Base-by-base conservation (phyloP, 176 grass and related monocot species). In the Aegilops sharonensis region DNA sequence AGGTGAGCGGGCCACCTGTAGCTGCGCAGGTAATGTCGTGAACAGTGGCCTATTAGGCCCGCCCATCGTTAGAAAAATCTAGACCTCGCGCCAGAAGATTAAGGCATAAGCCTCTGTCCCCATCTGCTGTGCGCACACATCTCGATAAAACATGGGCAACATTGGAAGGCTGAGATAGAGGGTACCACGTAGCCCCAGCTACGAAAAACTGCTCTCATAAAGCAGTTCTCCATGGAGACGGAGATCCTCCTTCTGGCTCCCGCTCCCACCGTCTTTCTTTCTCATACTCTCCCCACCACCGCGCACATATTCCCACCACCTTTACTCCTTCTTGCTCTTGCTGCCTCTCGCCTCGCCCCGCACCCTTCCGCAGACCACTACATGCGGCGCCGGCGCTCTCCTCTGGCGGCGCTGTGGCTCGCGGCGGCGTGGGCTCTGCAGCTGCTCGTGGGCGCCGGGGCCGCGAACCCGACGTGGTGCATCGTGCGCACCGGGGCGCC, bases 401-500 rank as follows among this genome's bases (percentile, higher is more conserved):
- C 40, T 30, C 21, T 8, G 64, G 21, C 31, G 50, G 21, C 45
- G 77, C 54, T 25, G 74, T 81, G 72, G 69, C 54, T 91, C 18
- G 63, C 62, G 21, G 31, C 10, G 17, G 17, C 30, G 14, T 21
- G 66, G n/a, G 57, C 36, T 21, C 18, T 59, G 11, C 8, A n/a
- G 54, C 15, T 27, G 32, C 9, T 84, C 1, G 78, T 6, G 8
- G n/a, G 12, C 27, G 15, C 48, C 43, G 11, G 61, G 70, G 30
- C 15, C 3, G 85, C 40, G 5, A 50, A 4, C 59, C 66, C 81
- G 29, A 32, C 89, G 72, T 94, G 92, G 92, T 94, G 92, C 92
- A 92, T 92, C 90, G 89, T 87, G 69, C 76, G 89, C 78, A 89
- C 68, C 85, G 87, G 72, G 5, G 87, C 84, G 50, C 11, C 45